A percentile compares a stretch with the other conserved stretches of the same genome.
These are phyloP conservation scores for Colletotrichum filicis DNA, from an alignment of 2,329 filamentous ascomycete genomes.

Conservation along the genomic window DNA sequence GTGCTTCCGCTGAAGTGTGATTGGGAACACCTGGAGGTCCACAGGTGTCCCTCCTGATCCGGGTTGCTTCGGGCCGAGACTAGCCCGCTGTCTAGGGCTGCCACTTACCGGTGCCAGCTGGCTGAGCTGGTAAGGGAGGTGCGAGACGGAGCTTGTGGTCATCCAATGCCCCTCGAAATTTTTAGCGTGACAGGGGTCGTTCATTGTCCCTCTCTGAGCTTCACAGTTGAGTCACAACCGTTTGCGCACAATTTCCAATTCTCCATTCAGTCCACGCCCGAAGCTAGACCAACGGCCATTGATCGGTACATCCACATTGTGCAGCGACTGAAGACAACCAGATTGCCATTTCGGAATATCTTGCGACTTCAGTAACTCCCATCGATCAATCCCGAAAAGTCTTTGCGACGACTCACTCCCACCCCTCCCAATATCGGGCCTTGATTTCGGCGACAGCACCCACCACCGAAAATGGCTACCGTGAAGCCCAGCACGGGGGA, in stretches of 20 bases:
- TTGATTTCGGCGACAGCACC: constrained; percentile 10
- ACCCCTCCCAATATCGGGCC: constrained; percentile 5
- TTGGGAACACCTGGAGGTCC: not conserved
- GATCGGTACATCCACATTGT: not conserved
- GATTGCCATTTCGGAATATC: not conserved
- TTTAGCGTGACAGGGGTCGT: constrained; percentile 32
- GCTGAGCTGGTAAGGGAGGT: not conserved
- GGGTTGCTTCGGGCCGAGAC: constrained; percentile 28
- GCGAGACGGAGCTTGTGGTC: constrained; percentile 5
- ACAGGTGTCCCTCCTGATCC: not conserved
- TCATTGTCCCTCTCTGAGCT: constrained; percentile 25
- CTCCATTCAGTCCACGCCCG: not conserved
- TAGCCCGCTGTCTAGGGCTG: not conserved
- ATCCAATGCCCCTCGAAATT: constrained; percentile 34
- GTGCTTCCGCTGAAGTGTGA: not conserved
- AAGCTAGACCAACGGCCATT: constrained; percentile 4
- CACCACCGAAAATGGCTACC: constrained; percentile 62
- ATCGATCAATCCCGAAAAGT: not conserved
- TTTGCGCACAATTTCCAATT: constrained; percentile 30
- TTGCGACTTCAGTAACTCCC: constrained; percentile 1
- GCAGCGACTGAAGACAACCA: not conserved
- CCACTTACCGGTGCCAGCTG: constrained; percentile 20
- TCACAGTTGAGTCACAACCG: constrained; percentile 32
- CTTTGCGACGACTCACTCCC: constrained; percentile 19
- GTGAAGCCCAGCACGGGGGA: constrained; percentile 73